Evolutionary conservation across 1,284 basidiomycete genomes (phyloP).

Genomic region (Naganishia albida): DNA sequence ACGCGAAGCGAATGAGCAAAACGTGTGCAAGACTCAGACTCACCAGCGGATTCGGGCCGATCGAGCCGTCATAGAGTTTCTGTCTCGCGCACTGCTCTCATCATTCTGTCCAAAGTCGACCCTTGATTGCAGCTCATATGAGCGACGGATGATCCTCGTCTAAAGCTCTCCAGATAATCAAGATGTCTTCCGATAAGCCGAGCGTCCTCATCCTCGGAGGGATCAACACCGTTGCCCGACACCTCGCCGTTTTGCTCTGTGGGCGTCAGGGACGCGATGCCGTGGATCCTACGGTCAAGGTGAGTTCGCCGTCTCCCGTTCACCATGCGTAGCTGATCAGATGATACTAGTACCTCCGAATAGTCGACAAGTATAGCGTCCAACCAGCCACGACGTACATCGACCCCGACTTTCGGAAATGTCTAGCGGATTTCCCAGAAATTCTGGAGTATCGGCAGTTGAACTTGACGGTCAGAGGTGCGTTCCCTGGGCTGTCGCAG

Average conservation of each 20-base stretch:
- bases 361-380: constrained; percentile 84
- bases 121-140: too few species aligned
- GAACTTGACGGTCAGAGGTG: constrained; percentile 72
- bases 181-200: constrained; percentile 3
- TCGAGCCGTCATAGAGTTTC: too few species aligned
- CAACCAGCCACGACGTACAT: constrained; percentile 82
- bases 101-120: too few species aligned
- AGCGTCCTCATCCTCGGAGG: constrained; percentile 25
- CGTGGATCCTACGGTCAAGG: constrained; percentile 16
- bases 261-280: constrained; percentile 10
- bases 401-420: constrained; percentile 70
- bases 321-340: too few species aligned
- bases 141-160: too few species aligned
- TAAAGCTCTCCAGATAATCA: too few species aligned
- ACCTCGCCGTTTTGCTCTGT: constrained; percentile 21
- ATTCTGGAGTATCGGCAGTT: constrained; percentile 78
- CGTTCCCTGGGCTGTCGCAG: constrained; percentile 43
- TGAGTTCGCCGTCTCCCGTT: neutral
- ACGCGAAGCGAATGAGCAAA: too few species aligned
- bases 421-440: constrained; percentile 57
- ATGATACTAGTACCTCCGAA: constrained; percentile 39
- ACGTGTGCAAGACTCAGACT: too few species aligned
- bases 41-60: too few species aligned
- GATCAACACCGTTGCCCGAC: constrained; percentile 28
- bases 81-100: too few species aligned